Base-by-base conservation (phyloP, 208 protist genomes). In the Leishmania major region DNA sequence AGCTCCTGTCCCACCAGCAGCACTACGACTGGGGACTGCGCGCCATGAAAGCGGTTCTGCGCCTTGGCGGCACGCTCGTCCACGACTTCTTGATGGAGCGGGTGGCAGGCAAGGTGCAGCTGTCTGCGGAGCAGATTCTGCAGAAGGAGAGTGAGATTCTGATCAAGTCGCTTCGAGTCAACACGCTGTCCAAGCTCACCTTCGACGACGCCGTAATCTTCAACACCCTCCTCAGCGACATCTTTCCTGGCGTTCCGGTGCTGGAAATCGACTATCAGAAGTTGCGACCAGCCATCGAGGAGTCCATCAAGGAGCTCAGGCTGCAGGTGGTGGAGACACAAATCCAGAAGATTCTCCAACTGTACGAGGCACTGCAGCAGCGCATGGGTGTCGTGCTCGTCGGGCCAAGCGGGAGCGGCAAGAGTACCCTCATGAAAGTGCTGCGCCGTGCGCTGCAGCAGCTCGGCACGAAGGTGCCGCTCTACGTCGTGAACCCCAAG, bases 21-120 rank as follows among this genome's bases (percentile, higher is more conserved):
- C 99, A 99, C 90, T 99, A 99, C 87, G 99, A 99, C 87, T 99
- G 98, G 99, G 99, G 99, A 35, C 92, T 99, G 74, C 97, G 99
- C 77, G 92, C 99, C 5, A 96, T 99, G 88, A 99, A 99, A 91
- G 96, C 98, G 66, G 94, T 99, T 28, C 89, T 99, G 80, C 93
- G 92, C 25, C 88, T 99, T 25, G 97, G 94, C 75, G 98, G 98
- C 55, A 89, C 93, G 67, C 93, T 99, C 53, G 94, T 99, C 69
- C 87, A 95, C 83, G 82, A 89, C 81, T 98, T 98, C 84, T 85
- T 97, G 47, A 96, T 90, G 88, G 93, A 97, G 57, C 91, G 96
- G 43, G 85, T 96, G 43, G 90, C 89, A 0, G 90, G 91, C 43
- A 96, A 95, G 76, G 78, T 94, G 35, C 82, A 89, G 57, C 80